These are phyloP conservation scores for Emmonsia crescens DNA, from an alignment of 2,329 filamentous ascomycete species.

Conservation along the genomic window DNA sequence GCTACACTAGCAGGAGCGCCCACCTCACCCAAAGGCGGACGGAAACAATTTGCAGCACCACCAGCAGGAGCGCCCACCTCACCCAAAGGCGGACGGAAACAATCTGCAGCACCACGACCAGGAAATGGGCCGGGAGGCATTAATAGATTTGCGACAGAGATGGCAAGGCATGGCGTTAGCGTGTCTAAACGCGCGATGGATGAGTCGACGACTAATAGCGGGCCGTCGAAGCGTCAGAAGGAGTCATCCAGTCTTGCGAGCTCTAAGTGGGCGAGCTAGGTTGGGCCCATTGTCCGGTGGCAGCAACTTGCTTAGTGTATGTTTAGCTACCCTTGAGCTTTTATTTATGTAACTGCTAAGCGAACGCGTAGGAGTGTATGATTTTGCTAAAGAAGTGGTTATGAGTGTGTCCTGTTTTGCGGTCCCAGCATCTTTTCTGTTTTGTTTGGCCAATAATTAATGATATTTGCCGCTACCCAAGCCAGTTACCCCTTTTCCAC, in stretches of 20 bases:
- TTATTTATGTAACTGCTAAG: background rate
- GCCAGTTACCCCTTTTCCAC: background rate
- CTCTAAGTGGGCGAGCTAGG: conserved; percentile 10
- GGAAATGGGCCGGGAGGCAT: background rate
- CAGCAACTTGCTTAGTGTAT: background rate
- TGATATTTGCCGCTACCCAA: background rate
- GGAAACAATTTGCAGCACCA: too few relatives aligned
- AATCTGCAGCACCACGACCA: background rate
- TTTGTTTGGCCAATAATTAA: background rate
- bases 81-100: background rate
- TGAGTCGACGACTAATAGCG: background rate
- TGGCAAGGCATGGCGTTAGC: conserved; percentile 7
- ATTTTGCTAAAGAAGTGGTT: background rate
- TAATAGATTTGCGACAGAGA: conserved; percentile 2
- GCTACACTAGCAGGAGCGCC: background rate
- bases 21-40: background rate
- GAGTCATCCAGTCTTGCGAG: conserved; percentile 3
- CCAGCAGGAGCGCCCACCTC: background rate
- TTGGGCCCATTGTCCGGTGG: background rate
- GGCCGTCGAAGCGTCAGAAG: background rate
- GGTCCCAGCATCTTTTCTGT: background rate
- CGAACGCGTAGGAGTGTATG: background rate
- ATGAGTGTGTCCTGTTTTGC: background rate
- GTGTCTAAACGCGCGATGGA: background rate
- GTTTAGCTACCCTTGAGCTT: too few relatives aligned